Evolutionary conservation across 176 grass and related monocot species (phyloP), one percentile per base, ranked within the genome.

Genomic region (Oryza glaberrima): DNA sequence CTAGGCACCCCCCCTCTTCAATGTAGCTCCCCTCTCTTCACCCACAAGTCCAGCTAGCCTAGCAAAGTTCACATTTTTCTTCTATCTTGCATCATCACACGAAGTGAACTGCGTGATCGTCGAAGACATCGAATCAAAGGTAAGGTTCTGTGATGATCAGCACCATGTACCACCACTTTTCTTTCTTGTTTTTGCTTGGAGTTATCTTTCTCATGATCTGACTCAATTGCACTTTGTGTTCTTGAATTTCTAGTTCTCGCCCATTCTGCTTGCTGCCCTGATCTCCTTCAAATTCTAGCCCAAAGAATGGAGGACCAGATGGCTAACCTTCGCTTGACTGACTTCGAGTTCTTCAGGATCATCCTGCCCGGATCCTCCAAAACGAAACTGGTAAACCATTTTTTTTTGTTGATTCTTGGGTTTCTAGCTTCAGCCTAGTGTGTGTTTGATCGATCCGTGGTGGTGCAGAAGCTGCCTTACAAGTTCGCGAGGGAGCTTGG

Each of bases 301-400:
- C 23, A 23, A 44, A 44, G 0, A 2, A 77, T 85, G 51, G 54
- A 56, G n/a, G 32, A 77, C 32, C 52, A 22, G 72, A 77, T 65
- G 66, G 23, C 51, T 34, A 61, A 41, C 13, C 13, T 16, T 36
- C 48, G 30, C 8, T 25, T 14, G 54, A 14, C 34, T 56, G 43
- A 66, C 25, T 72, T 82, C 56, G 83, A 90, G 73, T 90, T 90
- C 44, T 90, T 86, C 83, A 65, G 56, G 54, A 46, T 90, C 67
- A 79, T 86, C 5, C 54, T 86, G 54, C 43, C 85, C 0, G 85
- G 67, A 3, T 47, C 71, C 44, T 34, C 60, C 30, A 34, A 20
- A 56, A 70, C 45, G 17, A 76, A 65, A 23, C 83, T 86, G 72
- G 88, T 86, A 75, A 3, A 9, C 1, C 45, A 32, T 32, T 32